Conservation (phyloP, 176 grass and related monocot species). For the Musa schizocarpa region DNA sequence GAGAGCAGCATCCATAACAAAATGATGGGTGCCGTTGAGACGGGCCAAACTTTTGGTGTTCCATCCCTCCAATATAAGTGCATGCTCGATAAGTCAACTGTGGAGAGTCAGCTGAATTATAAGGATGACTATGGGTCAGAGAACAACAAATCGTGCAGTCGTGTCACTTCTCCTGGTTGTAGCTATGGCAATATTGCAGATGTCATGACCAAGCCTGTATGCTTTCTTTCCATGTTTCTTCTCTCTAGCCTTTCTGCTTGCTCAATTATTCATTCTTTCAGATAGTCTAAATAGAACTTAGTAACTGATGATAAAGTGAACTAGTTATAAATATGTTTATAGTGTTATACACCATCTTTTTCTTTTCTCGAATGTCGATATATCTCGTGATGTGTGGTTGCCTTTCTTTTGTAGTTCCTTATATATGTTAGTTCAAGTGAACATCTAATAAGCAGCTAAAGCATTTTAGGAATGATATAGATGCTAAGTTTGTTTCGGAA, state of each 20-base stretch:
- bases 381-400: too few species aligned
- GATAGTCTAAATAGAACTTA: too few species aligned
- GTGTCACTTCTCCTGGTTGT: not conserved
- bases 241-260: not conserved
- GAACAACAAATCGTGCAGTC: not conserved
- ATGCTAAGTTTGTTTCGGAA: too few species aligned
- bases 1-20: not conserved
- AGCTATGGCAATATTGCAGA: constrained; percentile 2
- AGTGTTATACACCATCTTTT: too few species aligned
- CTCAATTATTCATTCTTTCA: not conserved
- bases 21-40: not conserved
- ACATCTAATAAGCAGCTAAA: too few species aligned
- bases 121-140: not conserved
- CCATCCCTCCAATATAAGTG: not conserved
- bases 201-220: constrained; percentile 10
- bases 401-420: too few species aligned
- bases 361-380: too few species aligned
- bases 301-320: too few species aligned
- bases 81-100: not conserved
- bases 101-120: not conserved
- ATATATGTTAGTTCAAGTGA: too few species aligned
- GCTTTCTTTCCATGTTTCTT: not conserved
- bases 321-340: too few species aligned
- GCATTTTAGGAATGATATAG: too few species aligned
- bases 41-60: not conserved